Evolutionary conservation across 2,329 filamentous ascomycete species (phyloP), one percentile per base, ranked within the genome.

Genomic region (Fusarium marasasianum): DNA sequence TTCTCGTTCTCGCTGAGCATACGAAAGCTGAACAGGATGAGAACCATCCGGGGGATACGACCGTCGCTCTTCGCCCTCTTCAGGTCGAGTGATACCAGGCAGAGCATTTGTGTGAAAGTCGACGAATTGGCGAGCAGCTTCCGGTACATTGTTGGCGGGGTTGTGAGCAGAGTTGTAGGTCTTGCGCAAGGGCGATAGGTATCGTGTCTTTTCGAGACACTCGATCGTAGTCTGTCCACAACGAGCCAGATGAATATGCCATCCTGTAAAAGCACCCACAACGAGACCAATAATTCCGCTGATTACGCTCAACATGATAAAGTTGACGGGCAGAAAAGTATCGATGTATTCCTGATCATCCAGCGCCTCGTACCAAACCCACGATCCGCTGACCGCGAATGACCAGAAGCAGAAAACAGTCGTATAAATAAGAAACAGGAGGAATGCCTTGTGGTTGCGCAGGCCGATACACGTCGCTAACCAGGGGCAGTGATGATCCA

Each of bases 401-500:
- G 89, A 90, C 77, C 93, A 90, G 85, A 94, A 91, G 84, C 93
- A 95, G 84, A 98, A 98, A 5, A 98, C 71, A 8, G 92, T 94
- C 1, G 94, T 94, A 82, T 99, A 98, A 63, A 95, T 89, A 33
- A 99, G 87, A 82, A 98, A 99, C 7, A 98, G 88, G 60, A 99
- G 82, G 81, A 99, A 99, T 1, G 95, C 89, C 84, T 99, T 99
- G 87, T 98, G 97, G 84, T 99, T 99, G 80, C 91, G 91, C 73
- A 99, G 86, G 26, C 96, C 96, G 68, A 99, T 93, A 82, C 96
- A 99, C 8, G 94, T 98, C 35, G 96, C 96, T 56, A 99, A 88
- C 96, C 96, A 99, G 22, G 96, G 96, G 82, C 96, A 99, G 85
- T 99, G 96, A 82, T 99, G 96, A 81, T 99, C 96, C 96, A 99